These are phyloP conservation scores for Saccharomycopsis oosterbeekiorum DNA, from an alignment of 805 yeast species.

Conservation along the genomic window DNA sequence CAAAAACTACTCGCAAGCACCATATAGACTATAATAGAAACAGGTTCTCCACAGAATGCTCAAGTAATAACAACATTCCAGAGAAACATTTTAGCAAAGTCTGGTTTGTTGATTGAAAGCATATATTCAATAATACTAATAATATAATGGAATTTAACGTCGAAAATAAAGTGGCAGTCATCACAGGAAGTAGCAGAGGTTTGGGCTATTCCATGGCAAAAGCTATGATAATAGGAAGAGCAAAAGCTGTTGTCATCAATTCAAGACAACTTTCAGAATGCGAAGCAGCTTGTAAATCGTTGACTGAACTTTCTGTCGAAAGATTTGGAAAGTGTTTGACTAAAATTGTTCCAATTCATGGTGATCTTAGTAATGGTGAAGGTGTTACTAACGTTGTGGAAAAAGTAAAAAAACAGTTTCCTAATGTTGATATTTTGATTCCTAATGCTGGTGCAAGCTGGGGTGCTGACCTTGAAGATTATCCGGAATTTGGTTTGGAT, in stretches of 20 bases:
- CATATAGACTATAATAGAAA: too few species aligned
- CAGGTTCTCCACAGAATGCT: too few species aligned
- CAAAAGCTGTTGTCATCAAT: constrained; percentile 49
- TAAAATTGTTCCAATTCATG: constrained; percentile 39
- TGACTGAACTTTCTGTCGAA: constrained; percentile 23
- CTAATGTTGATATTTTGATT: constrained; percentile 45
- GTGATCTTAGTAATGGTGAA: constrained; percentile 43
- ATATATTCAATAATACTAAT: neutral
- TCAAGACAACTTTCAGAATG: constrained; percentile 58
- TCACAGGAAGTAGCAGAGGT: constrained; percentile 73
- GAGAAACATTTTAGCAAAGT: too few species aligned
- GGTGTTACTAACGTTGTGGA: constrained; percentile 39
- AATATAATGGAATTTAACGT: constrained; percentile 27
- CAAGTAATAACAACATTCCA: too few species aligned
- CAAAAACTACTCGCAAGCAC: too few species aligned
- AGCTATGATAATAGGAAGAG: constrained; percentile 51
- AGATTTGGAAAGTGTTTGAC: constrained; percentile 19
- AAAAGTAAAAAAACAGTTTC: constrained; percentile 25
- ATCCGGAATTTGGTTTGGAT: constrained; percentile 50
- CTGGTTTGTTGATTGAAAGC: too few species aligned
- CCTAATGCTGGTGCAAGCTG: constrained; percentile 78
- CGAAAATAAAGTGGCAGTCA: constrained; percentile 52
- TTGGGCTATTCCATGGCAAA: constrained; percentile 63
- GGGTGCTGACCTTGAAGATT: constrained; percentile 57
- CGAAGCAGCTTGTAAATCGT: constrained; percentile 38